Conservation (phyloP, 192 early-diverging fungal genomes). For the Rhizophlyctis rosea region DNA sequence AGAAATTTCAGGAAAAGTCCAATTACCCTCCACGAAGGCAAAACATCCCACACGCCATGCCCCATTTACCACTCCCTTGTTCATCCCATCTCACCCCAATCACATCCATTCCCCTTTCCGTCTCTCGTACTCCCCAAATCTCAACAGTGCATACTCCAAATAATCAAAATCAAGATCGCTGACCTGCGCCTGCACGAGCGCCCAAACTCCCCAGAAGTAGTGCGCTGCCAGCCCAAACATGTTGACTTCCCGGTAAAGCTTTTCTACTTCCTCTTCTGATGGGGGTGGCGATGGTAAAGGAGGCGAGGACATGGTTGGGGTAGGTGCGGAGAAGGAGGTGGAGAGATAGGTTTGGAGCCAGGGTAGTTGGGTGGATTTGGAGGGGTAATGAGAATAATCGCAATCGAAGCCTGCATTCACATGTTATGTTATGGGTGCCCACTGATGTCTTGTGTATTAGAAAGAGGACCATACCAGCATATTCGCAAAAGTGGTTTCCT, state of each 20-base stretch:
- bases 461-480: conserved; percentile 58
- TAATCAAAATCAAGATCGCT: conserved; percentile 97
- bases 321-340: neutral
- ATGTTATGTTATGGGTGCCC: neutral
- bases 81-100: no score
- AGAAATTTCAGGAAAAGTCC: no score
- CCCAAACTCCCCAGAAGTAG: conserved; percentile 77
- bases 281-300: no score
- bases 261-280: conserved; percentile 49
- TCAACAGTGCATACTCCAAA: conserved; percentile 76
- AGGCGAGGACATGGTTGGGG: neutral
- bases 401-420: conserved; percentile 76
- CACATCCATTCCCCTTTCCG: conserved; percentile 21
- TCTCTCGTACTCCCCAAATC: conserved; percentile 67
- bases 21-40: no score
- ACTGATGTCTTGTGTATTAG: neutral
- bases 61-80: no score
- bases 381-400: conserved; percentile 82
- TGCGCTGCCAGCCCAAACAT: conserved; percentile 87
- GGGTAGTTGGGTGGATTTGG: conserved; percentile 59
- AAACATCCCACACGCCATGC: no score
- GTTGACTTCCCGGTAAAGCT: conserved; percentile 73
- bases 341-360: conserved; percentile 73
- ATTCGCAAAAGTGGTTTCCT: conserved; percentile 94
- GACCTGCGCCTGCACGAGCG: conserved; percentile 67